Base-by-base conservation (phyloP, 2,329 filamentous ascomycete species). In the Cladorrhinum sp. region DNA sequence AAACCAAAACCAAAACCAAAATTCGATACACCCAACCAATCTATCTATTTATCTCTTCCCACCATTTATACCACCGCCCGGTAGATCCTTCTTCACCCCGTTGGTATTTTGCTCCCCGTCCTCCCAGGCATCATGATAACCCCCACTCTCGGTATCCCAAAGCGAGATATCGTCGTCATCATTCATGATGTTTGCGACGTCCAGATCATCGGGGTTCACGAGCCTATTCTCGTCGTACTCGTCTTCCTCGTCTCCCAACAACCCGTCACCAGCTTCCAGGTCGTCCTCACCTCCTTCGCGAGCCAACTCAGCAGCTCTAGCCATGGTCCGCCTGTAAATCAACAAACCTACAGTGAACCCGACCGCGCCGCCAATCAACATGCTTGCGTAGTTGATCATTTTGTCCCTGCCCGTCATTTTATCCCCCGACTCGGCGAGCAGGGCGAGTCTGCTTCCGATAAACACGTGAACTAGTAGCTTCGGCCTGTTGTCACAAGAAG, bases 381-480 rank as follows among this genome's bases (percentile, higher is more conserved):
- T 97, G 76, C 87, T 89, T 23, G 88, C 74, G 73, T 96, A 96
- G 75, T 95, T 96, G 69, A 98, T 79, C 26, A 86, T 82, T 73
- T 93, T 95, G 65, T 91, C 90, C 64, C 82, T 82, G 2, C 83
- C 76, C 62, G 90, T 87, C 94, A 98, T 97, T 67, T 89, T 84
- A 71, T 91, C 91, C 64, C 88, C 90, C 60, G 86, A 84, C 69
- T 96, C 90, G n/a, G 90, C 91, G 33, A 99, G 85, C 57, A 88
- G 80, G 50, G 91, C 92, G 16, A 99, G 80, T 59, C 92, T 85
- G 70, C 85, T 88, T 63, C 95, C 95, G 69, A 99, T 92, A 76
- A 97, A 99, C 68, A 96, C 86, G 72, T 96, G 91, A 55, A 99
- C 87, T 62, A 98, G 80, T 18, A 99, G 80, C 71, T 98, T 99